phyloP scores from a whole-genome alignment of 2,329 filamentous ascomycete species.

The Tolypocladium tundrense region DNA sequence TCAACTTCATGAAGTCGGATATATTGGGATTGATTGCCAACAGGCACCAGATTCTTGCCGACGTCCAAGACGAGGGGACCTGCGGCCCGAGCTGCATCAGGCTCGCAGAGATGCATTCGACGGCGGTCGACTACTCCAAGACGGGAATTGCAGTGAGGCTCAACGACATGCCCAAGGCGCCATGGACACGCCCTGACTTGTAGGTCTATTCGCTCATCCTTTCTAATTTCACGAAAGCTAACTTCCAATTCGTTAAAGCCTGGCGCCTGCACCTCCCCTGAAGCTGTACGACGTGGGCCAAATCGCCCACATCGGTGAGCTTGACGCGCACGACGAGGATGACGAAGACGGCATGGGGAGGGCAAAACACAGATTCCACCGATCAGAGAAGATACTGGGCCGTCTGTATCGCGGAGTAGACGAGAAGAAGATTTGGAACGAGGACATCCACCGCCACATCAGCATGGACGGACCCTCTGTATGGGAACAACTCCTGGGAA shows the following conservation, averaged over 20 bases:
- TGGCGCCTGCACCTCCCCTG: conserved; percentile 34
- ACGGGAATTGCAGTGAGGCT: conserved; percentile 53
- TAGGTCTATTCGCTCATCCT: conserved; percentile 20
- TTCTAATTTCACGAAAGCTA: not conserved
- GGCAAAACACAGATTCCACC: conserved; percentile 47
- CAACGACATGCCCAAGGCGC: conserved; percentile 27
- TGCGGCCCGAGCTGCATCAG: conserved; percentile 36
- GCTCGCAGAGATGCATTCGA: conserved; percentile 57
- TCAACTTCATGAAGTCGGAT: conserved; percentile 64
- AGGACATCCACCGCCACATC: conserved; percentile 29
- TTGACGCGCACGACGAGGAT: conserved; percentile 25
- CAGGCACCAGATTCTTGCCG: conserved; percentile 54
- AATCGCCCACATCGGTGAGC: conserved; percentile 22
- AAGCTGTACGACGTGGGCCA: conserved; percentile 33
- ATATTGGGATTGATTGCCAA: conserved; percentile 56
- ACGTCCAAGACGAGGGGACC: conserved; percentile 43
- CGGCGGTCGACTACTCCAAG: conserved; percentile 67
- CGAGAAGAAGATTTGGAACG: conserved; percentile 54
- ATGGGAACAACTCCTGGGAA: conserved; percentile 30
- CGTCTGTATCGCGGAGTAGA: conserved; percentile 62
- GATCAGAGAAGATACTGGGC: conserved; percentile 58
- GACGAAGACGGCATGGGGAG: conserved; percentile 32
- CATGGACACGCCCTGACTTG: conserved; percentile 43
- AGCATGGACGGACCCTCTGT: conserved; percentile 21
- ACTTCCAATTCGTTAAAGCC: conserved; percentile 15